These are phyloP conservation scores for Abrus precatorius DNA, from an alignment of 306 rosid species.

Conservation along the genomic window DNA sequence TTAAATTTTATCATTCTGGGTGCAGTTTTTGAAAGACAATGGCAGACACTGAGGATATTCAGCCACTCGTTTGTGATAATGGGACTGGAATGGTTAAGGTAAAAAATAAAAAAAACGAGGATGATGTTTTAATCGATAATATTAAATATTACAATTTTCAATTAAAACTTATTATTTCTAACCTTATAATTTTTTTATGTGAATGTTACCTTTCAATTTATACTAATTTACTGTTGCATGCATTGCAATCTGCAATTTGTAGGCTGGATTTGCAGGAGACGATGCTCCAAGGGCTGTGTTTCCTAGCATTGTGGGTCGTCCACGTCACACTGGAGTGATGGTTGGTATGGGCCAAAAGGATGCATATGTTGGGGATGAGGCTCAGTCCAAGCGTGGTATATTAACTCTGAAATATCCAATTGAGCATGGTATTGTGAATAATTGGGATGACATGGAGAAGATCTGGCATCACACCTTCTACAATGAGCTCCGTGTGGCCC, in stretches of 20 bases:
- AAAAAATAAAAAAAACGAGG: conserved; percentile 15
- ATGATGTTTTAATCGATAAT: not conserved
- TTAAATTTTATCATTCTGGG: not conserved
- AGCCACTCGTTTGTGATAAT: conserved; percentile 93
- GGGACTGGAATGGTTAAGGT: conserved; percentile 97
- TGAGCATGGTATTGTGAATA: conserved; percentile 91
- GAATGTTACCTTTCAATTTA: not conserved
- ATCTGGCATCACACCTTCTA: conserved; percentile 95
- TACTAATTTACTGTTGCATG: not conserved
- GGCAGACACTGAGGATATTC: conserved; percentile 90
- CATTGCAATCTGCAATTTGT: conserved; percentile 37
- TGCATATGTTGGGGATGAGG: conserved; percentile 96
- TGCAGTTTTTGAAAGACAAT: conserved; percentile 60
- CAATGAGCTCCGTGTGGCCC: conserved; percentile 94
- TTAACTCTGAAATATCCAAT: conserved; percentile 87
- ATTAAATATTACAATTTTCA: too few species aligned
- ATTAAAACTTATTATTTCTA: too few species aligned
- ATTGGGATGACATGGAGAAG: conserved; percentile 98
- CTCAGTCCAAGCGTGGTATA: conserved; percentile 91
- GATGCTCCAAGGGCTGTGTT: conserved; percentile 99
- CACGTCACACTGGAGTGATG: conserved; percentile 97
- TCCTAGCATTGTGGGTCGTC: conserved; percentile 95
- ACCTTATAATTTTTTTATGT: not conserved
- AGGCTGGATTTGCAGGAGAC: conserved; percentile 99
- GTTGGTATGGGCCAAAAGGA: conserved; percentile 97